Evolutionary conservation across 345 rosid genomes (phyloP), one percentile per base, ranked within the genome.

Genomic region (Syzygium aqueum): DNA sequence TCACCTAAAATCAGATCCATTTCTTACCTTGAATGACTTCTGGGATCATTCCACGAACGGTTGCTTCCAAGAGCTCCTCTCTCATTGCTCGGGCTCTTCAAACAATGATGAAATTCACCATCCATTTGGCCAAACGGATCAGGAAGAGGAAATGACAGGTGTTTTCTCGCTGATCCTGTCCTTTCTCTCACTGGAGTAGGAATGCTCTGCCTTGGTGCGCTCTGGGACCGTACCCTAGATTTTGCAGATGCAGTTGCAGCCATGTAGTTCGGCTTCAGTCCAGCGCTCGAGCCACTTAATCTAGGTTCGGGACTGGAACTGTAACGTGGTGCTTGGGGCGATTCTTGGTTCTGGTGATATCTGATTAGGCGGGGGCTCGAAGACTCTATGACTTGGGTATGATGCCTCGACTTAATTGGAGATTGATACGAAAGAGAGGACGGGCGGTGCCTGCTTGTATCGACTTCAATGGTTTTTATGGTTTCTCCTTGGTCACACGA

Each of bases 381-480:
- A 77, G 82, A 86, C 88, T 84, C 84, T 88, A 37, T 2, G 40
- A 7, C 57, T 88, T 77, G 88, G 84, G 30, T 92, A 89, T 59
- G 91, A 90, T 33, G 90, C 56, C 23, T 16, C 86, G 9, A 89
- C 88, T 43, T 46, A 88, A 87, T 86, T 87, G 50, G 87, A 88
- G 90, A 89, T 57, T 85, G 86, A 56, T 89, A 80, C 53, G 90
- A 80, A 67, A 86, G 49, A 25, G 90, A 82, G 73, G 88, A 40
- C 51, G 91, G 77, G 87, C 85, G 88, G 82, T 93, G 96, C 49
- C 85, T 89, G 10, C 86, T 92, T 4, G 93, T 94, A 87, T 96
- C 98, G 40, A 95, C 91, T 90, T 95, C 97, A 54, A 95, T 95
- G 21, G 92, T 96, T 91, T 96, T 97, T 77, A 94, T 91, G 27